Evolutionary conservation across 1,284 basidiomycete genomes (phyloP).

Genomic region (Puccinia coronata): DNA sequence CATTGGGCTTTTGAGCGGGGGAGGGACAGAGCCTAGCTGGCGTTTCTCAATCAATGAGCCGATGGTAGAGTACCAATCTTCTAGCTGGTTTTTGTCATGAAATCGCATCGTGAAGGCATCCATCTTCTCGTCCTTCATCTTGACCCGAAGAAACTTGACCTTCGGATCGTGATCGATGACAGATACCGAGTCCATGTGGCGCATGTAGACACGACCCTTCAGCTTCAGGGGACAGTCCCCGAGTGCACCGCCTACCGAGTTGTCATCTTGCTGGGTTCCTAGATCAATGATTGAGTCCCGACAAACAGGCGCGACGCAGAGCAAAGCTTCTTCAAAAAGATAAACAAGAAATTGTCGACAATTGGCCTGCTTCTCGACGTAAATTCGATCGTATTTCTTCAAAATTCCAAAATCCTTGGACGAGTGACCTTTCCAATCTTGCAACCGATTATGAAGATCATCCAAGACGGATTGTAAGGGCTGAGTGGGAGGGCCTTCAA

Average conservation of each 20-base stretch:
- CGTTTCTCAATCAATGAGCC: slow-evolving; percentile 66
- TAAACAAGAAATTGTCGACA: slow-evolving; percentile 91
- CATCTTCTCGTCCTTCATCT: slow-evolving; percentile 88
- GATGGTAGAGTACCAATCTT: slow-evolving; percentile 81
- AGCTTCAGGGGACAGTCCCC: slow-evolving; percentile 67
- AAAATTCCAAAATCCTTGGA: slow-evolving; percentile 77
- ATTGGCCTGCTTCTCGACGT: slow-evolving; percentile 79
- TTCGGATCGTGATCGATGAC: slow-evolving; percentile 63
- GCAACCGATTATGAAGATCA: slow-evolving; percentile 23
- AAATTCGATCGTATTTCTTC: slow-evolving; percentile 85
- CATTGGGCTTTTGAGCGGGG: neutral
- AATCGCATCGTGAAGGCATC: slow-evolving; percentile 94
- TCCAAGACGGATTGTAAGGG: slow-evolving; percentile 31
- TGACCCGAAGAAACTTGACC: slow-evolving; percentile 70
- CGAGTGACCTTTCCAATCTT: slow-evolving; percentile 65
- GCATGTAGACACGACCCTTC: slow-evolving; percentile 90
- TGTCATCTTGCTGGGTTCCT: slow-evolving; percentile 6
- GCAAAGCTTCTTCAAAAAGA: slow-evolving; percentile 91
- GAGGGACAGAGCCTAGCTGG: neutral
- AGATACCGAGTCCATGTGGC: slow-evolving; percentile 83
- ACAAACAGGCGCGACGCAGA: slow-evolving; percentile 74
- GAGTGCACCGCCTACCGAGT: neutral
- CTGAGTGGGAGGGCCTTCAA: neutral
- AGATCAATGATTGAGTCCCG: slow-evolving; percentile 55
- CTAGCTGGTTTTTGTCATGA: slow-evolving; percentile 80